A percentile compares a stretch with the other conserved stretches of the same genome.
phyloP scores from a whole-genome alignment of 2,329 filamentous ascomycete species.

The Hypocreales sp. region DNA sequence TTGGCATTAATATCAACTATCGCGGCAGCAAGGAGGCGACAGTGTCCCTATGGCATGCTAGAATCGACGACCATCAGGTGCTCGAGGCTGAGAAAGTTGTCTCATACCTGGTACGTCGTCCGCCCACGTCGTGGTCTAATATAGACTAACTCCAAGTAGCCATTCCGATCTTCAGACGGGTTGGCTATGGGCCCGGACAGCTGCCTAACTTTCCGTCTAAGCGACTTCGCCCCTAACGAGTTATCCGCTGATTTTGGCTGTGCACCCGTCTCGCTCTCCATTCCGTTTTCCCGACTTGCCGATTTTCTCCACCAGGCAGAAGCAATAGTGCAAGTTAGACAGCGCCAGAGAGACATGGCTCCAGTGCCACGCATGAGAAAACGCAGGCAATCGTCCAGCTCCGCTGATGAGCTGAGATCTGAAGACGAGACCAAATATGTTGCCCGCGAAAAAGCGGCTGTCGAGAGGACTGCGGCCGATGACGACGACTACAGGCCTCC shows the following conservation, averaged over 20 bases:
- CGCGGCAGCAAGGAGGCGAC: constrained; percentile 2
- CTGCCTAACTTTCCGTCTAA: neutral
- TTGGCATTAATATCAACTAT: constrained; percentile 7
- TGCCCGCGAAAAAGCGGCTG: neutral
- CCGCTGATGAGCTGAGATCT: neutral
- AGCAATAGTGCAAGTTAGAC: too few species aligned
- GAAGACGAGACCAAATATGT: neutral
- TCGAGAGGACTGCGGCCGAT: too few species aligned
- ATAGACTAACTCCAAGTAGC: neutral
- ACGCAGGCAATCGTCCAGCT: neutral
- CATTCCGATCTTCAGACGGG: neutral
- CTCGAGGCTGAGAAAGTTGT: neutral
- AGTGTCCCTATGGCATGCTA: constrained; percentile 4
- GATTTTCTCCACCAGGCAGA: neutral
- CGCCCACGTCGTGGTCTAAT: neutral
- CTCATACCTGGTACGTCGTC: neutral
- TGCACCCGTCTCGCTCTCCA: neutral
- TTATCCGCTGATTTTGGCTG: neutral
- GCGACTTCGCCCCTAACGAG: neutral
- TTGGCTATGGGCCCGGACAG: neutral
- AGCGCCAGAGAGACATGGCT: neutral
- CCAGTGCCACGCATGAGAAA: neutral
- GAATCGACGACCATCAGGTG: neutral
- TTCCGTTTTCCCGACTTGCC: neutral
- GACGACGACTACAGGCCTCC: too few species aligned